A percentile compares a stretch with the other conserved stretches of the same genome.
Conservation (phyloP, 805 yeast species). For the Zygosaccharomyces bisporus region DNA sequence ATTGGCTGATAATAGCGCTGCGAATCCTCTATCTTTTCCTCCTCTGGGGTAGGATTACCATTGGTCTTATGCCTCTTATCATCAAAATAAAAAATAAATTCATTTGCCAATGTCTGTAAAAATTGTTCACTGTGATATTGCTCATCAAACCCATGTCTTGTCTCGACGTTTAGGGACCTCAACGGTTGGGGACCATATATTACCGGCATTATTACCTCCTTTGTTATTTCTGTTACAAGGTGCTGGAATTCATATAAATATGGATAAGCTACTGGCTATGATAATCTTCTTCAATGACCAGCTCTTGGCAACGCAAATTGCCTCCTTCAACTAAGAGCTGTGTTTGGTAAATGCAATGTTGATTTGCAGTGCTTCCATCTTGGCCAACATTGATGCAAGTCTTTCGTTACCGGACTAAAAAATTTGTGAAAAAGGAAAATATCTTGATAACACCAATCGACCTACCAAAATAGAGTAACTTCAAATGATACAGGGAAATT, state of each 20-base stretch:
- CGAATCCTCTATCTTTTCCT: slow-evolving; percentile 44
- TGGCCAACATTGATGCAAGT: background rate
- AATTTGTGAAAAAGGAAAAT: background rate
- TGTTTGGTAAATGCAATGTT: background rate
- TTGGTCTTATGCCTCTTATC: slow-evolving; percentile 89
- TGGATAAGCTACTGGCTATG: background rate
- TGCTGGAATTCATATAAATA: too few relatives aligned
- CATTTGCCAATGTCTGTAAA: slow-evolving; percentile 53
- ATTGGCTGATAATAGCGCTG: slow-evolving; percentile 61
- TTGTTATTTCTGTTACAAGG: too few relatives aligned
- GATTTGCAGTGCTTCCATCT: background rate
- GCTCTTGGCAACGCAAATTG: background rate
- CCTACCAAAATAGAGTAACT: background rate
- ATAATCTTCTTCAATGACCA: background rate
- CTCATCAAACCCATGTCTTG: slow-evolving; percentile 67
- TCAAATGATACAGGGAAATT: background rate
- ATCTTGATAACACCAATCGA: background rate
- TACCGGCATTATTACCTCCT: slow-evolving; percentile 23
- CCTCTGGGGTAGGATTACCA: slow-evolving; percentile 69
- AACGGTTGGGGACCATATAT: slow-evolving; percentile 39
- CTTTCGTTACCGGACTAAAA: background rate
- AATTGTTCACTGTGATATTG: slow-evolving; percentile 49
- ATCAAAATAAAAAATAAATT: slow-evolving; percentile 80
- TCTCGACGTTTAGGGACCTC: slow-evolving; percentile 50
- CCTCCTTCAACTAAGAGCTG: background rate